Base-by-base conservation (phyloP, 306 rosid species). In the Malus sieversii region DNA sequence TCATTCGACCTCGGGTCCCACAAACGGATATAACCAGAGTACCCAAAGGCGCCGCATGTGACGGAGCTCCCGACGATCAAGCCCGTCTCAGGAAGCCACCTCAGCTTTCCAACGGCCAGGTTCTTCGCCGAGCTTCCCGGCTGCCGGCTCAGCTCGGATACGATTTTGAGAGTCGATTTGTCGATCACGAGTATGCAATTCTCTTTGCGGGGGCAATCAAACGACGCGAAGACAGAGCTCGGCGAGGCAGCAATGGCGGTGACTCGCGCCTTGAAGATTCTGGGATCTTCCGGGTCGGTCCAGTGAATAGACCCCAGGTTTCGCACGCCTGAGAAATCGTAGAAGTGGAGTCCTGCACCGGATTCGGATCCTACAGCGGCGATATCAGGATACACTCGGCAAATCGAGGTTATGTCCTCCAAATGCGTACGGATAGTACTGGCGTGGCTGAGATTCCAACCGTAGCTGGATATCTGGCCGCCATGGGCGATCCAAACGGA, bases 401-500 rank as follows among this genome's bases (percentile, higher is more conserved):
- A 81, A 25, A 94, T 86, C n/a, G 95, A 90, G 58, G 84, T 84
- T 66, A 94, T 86, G 8, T 85, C 77, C 7, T 92, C 96, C 14
- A 94, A 73, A 75, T 91, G 98, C 30, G 97, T 91, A 2, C 97
- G 89, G 10, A 88, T 61, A 8, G 97, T 90, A 12, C 80, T 82
- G 53, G 85, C 22, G 63, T 90, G 95, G 60, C 78, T 19, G 42
- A 94, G 89, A 73, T 82, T 87, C 82, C 86, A 80, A 68, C 92
- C 98, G 85, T 88, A 94, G 82, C 84, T 75, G 1, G 98, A 88
- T 10, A 94, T 71, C 75, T 92, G 97, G 11, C 97, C 98, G 3
- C 96, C 92, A 35, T 94, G 97, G 9, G 97, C 96, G 4, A 94
- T 84, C 98, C 96, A 94, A 8, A 94, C 82, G 25, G 96, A 88